Percentiles rank a stretch among this genome's conserved stretches.
phyloP scores from a whole-genome alignment of 192 early-diverging fungal species.

The Coemansia sp. region DNA sequence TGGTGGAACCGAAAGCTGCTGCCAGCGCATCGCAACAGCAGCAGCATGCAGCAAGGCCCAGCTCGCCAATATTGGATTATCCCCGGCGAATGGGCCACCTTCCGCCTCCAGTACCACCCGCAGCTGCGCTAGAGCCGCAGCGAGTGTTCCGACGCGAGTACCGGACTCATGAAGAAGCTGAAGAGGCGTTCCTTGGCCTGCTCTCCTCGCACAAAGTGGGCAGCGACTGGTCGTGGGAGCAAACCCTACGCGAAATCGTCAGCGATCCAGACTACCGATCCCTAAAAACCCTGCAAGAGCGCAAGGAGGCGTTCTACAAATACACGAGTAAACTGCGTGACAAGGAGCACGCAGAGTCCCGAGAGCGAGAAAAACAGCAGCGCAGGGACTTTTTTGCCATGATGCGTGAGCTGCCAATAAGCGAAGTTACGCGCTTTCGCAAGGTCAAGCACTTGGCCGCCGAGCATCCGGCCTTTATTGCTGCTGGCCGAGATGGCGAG shows the following conservation, averaged over 20 bases:
- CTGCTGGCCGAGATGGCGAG: conserved; percentile 59
- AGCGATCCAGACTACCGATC: conserved; percentile 81
- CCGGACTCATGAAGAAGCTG: conserved; percentile 75
- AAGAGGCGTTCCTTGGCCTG: conserved; percentile 71
- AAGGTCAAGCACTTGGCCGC: conserved; percentile 56
- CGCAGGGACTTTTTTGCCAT: conserved; percentile 57
- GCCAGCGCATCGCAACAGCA: neutral
- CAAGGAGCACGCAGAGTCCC: conserved; percentile 37
- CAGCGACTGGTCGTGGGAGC: conserved; percentile 89
- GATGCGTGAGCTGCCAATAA: conserved; percentile 54
- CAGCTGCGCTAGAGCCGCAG: conserved; percentile 8
- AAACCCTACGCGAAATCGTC: conserved; percentile 81
- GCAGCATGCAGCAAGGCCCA: neutral
- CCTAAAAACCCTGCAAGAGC: conserved; percentile 73
- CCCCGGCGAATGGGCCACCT: neutral
- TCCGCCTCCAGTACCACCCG: neutral
- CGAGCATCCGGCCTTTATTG: conserved; percentile 60
- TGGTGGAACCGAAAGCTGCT: neutral
- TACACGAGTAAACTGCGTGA: conserved; percentile 60
- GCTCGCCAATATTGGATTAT: neutral
- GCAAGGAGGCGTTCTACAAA: conserved; percentile 76
- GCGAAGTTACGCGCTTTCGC: conserved; percentile 55
- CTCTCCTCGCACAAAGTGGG: conserved; percentile 70
- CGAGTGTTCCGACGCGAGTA: conserved; percentile 56
- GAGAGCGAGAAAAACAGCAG: conserved; percentile 27